Evolutionary conservation across 176 grass and related monocot species (phyloP).

Genomic region (Ensete glaucum): DNA sequence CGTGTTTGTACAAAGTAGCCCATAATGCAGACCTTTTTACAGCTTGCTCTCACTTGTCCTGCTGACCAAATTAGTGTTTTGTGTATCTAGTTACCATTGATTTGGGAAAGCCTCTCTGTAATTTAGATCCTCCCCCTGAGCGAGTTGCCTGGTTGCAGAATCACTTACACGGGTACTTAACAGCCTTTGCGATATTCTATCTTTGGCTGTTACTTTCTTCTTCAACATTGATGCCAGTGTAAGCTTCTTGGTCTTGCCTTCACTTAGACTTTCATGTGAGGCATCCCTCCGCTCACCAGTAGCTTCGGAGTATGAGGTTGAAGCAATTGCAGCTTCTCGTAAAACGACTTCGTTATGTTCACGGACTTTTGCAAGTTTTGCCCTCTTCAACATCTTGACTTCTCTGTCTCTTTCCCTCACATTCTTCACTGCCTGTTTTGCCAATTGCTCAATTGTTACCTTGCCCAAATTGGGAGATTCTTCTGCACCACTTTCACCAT

Average conservation of each 20-base stretch:
- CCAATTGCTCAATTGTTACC: constrained; percentile 42
- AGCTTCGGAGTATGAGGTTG: constrained; percentile 53
- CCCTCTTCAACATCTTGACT: constrained; percentile 48
- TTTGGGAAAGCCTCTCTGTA: constrained; percentile 79
- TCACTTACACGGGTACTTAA: constrained; percentile 40
- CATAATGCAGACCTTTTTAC: neutral
- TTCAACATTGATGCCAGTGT: constrained; percentile 83
- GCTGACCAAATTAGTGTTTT: neutral
- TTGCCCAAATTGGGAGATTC: constrained; percentile 23
- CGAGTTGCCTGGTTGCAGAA: constrained; percentile 30
- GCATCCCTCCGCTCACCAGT: constrained; percentile 34
- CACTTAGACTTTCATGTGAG: constrained; percentile 17
- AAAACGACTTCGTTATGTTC: constrained; percentile 81
- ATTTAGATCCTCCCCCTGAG: constrained; percentile 49
- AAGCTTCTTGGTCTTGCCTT: constrained; percentile 43
- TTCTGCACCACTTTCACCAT: neutral
- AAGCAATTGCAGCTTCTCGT: constrained; percentile 71
- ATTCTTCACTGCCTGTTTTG: constrained; percentile 55
- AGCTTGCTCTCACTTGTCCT: neutral
- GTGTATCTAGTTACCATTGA: constrained; percentile 39
- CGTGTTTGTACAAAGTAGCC: neutral
- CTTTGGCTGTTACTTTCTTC: constrained; percentile 74
- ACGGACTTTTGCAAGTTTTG: constrained; percentile 44
- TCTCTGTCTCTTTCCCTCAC: constrained; percentile 52
- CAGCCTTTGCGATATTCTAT: constrained; percentile 74